Evolutionary conservation across 2,329 filamentous ascomycete genomes (phyloP).

Genomic region (Bipolaris cookei): DNA sequence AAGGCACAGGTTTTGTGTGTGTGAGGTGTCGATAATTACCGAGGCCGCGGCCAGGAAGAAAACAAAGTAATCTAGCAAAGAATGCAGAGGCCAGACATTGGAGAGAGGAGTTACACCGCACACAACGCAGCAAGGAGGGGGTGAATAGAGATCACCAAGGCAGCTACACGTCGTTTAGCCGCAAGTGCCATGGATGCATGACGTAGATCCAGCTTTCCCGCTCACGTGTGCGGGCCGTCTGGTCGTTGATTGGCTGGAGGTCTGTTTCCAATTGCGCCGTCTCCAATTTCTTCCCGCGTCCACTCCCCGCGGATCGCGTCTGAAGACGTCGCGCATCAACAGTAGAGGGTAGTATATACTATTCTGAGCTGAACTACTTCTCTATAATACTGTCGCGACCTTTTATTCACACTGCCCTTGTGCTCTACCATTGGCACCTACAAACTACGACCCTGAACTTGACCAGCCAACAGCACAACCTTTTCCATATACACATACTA

Average conservation of each 20-base stretch:
- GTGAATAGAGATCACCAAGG: slow-evolving; percentile 41
- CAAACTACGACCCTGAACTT: no score
- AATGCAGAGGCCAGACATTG: slow-evolving; percentile 27
- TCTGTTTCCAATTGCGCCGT: slow-evolving; percentile 21
- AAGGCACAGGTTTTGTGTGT: slow-evolving; percentile 25
- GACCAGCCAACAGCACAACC: no score
- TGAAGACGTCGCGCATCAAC: background rate
- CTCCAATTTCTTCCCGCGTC: slow-evolving; percentile 16
- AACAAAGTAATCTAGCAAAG: slow-evolving; percentile 29
- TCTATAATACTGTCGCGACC: no score
- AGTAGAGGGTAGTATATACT: background rate
- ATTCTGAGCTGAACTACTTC: background rate
- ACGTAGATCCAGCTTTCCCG: slow-evolving; percentile 39
- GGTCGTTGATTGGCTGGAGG: slow-evolving; percentile 30
- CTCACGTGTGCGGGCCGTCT: slow-evolving; percentile 37
- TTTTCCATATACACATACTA: slow-evolving; percentile 2
- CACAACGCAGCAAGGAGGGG: slow-evolving; percentile 29
- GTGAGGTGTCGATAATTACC: slow-evolving; percentile 29
- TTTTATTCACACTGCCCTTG: no score
- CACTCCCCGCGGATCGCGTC: slow-evolving; percentile 9
- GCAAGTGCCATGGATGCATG: slow-evolving; percentile 42
- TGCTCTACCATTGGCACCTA: no score
- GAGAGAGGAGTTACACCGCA: slow-evolving; percentile 23
- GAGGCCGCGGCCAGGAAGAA: slow-evolving; percentile 14
- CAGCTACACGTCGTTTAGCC: slow-evolving; percentile 32